Conservation (phyloP, 2,329 filamentous ascomycete genomes). For the Rhexocercosporidium sp. region DNA sequence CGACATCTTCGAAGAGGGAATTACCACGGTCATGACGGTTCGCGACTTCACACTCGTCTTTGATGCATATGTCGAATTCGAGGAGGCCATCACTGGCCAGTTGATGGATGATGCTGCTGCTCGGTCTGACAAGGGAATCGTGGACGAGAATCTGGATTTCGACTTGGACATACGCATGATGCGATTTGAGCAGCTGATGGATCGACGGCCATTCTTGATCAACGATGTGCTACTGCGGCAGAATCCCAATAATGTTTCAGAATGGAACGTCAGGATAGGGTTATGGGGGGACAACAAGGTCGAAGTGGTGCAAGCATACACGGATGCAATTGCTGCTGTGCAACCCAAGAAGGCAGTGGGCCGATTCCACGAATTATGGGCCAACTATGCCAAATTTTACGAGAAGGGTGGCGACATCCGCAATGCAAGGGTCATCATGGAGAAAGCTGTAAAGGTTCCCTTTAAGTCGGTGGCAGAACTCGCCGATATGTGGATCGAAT, state of each 20-base stretch:
- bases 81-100: slow-evolving; percentile 91
- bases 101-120: slow-evolving; percentile 86
- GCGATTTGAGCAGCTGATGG: slow-evolving; percentile 98
- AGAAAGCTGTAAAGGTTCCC: slow-evolving; percentile 96
- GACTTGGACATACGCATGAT: slow-evolving; percentile 97
- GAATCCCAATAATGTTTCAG: slow-evolving; percentile 93
- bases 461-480: slow-evolving; percentile 98
- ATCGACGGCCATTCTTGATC: slow-evolving; percentile 90
- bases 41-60: slow-evolving; percentile 97
- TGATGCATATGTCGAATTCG: slow-evolving; percentile 94
- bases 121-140: slow-evolving; percentile 77
- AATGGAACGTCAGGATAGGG: slow-evolving; percentile 97
- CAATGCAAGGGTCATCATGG: slow-evolving; percentile 90
- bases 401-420: slow-evolving; percentile 83
- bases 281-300: slow-evolving; percentile 93
- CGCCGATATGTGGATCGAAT: slow-evolving; percentile 98
- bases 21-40: slow-evolving; percentile 98
- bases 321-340: slow-evolving; percentile 89
- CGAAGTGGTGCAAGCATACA: slow-evolving; percentile 93
- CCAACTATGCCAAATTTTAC: slow-evolving; percentile 97
- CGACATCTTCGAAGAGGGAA: slow-evolving; percentile 93
- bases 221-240: slow-evolving; percentile 95
- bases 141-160: slow-evolving; percentile 86
- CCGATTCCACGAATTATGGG: slow-evolving; percentile 93
- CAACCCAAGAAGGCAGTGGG: slow-evolving; percentile 94